These are phyloP conservation scores for Sporobolus alterniflorus DNA, from an alignment of 202 grass and related monocot species.

Conservation along the genomic window DNA sequence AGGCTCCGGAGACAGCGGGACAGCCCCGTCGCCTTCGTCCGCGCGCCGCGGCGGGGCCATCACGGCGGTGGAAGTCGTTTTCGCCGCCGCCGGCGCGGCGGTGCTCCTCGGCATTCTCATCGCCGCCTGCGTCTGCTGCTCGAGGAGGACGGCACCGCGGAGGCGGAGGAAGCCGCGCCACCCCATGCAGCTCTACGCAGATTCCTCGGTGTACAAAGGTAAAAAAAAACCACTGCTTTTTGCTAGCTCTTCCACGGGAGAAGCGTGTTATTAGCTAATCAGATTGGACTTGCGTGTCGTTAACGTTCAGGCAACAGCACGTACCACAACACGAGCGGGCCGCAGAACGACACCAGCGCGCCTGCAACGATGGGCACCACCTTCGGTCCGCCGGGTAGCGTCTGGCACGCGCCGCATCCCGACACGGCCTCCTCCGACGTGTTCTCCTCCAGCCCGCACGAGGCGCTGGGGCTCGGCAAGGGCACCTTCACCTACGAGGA, in stretches of 20 bases:
- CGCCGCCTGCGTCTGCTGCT: slow-evolving; percentile 63
- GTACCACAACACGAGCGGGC: slow-evolving; percentile 41
- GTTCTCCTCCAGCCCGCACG: slow-evolving; percentile 44
- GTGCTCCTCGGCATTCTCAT: slow-evolving; percentile 54
- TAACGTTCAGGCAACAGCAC: slow-evolving; percentile 23
- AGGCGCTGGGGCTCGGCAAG: slow-evolving; percentile 47
- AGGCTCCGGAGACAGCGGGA: neutral
- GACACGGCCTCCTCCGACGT: slow-evolving; percentile 43
- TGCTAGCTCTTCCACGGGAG: neutral
- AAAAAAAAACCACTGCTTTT: neutral
- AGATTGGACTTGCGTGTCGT: neutral
- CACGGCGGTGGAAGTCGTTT: slow-evolving; percentile 37
- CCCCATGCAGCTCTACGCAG: slow-evolving; percentile 66
- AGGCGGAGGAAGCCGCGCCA: slow-evolving; percentile 62
- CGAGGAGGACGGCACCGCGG: slow-evolving; percentile 55
- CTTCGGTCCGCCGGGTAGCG: neutral
- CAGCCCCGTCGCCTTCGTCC: neutral
- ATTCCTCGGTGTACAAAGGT: slow-evolving; percentile 61
- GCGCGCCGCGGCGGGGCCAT: neutral
- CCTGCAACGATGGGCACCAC: slow-evolving; percentile 20
- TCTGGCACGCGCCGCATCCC: slow-evolving; percentile 10
- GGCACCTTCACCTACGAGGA: slow-evolving; percentile 82
- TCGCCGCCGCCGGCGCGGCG: slow-evolving; percentile 37
- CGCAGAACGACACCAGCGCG: neutral
- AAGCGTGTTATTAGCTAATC: neutral